A percentile compares a stretch with the other conserved stretches of the same genome.
phyloP scores from a whole-genome alignment of 1,139 yeast genomes.

The Blastobotrys apis region DNA sequence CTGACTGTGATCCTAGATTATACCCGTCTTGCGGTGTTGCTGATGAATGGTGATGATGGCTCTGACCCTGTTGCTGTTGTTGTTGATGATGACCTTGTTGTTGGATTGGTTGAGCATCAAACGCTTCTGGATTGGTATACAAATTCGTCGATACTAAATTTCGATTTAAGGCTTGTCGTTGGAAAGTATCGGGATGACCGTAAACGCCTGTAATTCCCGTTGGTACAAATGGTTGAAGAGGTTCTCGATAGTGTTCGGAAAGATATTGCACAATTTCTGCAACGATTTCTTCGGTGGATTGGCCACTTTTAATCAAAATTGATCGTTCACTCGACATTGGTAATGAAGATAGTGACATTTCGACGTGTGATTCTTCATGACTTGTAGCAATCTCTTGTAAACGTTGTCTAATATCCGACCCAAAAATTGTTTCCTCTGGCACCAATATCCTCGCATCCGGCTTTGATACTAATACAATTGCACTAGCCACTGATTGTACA shows the following conservation, averaged over 20 bases:
- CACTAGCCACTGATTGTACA: conserved; percentile 64
- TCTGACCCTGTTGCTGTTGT: background rate
- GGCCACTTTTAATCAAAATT: conserved; percentile 41
- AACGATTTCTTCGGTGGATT: background rate
- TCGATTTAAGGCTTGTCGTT: conserved; percentile 25
- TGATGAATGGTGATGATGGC: too few species aligned
- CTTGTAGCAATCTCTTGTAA: background rate
- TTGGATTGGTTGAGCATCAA: conserved; percentile 7
- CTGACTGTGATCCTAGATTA: conserved; percentile 15
- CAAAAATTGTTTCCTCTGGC: too few species aligned
- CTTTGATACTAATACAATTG: conserved; percentile 29
- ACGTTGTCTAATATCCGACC: background rate
- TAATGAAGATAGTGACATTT: conserved; percentile 64
- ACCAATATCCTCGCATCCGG: conserved; percentile 11
- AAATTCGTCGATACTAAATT: conserved; percentile 22
- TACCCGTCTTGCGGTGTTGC: conserved; percentile 2
- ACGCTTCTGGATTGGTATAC: conserved; percentile 19
- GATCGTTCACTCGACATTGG: conserved; percentile 76
- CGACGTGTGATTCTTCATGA: conserved; percentile 34
- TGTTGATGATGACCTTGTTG: background rate
- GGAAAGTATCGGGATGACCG: conserved; percentile 30
- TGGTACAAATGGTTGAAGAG: conserved; percentile 20
- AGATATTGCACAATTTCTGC: conserved; percentile 1
- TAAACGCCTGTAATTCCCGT: conserved; percentile 25
- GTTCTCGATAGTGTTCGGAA: background rate